Evolutionary conservation across 495 filamentous ascomycete species (phyloP).

Genomic region (Amniculicola lignicola): DNA sequence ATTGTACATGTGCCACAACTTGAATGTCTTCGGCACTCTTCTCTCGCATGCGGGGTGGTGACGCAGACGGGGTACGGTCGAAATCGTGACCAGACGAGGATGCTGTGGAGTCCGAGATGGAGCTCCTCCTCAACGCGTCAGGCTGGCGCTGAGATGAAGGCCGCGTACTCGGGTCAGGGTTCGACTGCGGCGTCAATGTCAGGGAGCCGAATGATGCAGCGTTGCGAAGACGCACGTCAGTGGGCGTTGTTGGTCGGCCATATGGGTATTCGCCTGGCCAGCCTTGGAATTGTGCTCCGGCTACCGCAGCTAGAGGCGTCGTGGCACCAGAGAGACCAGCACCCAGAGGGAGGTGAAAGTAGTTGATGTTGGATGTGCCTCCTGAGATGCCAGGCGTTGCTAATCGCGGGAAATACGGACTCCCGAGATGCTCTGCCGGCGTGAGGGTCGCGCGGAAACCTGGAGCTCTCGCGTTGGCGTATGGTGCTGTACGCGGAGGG

Average conservation of each 20-base stretch:
- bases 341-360: conserved; percentile 82
- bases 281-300: conserved; percentile 59
- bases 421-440: conserved; percentile 32
- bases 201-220: conserved; percentile 38
- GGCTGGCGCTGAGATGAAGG: conserved; percentile 39
- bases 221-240: conserved; percentile 26
- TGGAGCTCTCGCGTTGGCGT: conserved; percentile 28
- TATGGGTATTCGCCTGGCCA: conserved; percentile 45
- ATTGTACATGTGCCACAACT: conserved; percentile 82
- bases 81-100: conserved; percentile 14
- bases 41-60: conserved; percentile 34
- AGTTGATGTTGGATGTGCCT: conserved; percentile 82
- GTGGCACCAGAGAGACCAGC: conserved; percentile 76
- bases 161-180: conserved; percentile 35
- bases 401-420: conserved; percentile 56
- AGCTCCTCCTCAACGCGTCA: conserved; percentile 10
- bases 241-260: conserved; percentile 22
- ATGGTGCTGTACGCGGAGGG: conserved; percentile 13
- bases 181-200: conserved; percentile 37
- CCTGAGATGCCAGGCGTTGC: conserved; percentile 77
- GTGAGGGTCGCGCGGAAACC: conserved; percentile 26
- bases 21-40: conserved; percentile 64
- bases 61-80: conserved; percentile 31
- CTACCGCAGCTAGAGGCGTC: conserved; percentile 82
- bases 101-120: conserved; percentile 16